A percentile compares a stretch with the other conserved stretches of the same genome.
Conservation (phyloP, 1,284 basidiomycete species). For the Peniophora sp. region DNA sequence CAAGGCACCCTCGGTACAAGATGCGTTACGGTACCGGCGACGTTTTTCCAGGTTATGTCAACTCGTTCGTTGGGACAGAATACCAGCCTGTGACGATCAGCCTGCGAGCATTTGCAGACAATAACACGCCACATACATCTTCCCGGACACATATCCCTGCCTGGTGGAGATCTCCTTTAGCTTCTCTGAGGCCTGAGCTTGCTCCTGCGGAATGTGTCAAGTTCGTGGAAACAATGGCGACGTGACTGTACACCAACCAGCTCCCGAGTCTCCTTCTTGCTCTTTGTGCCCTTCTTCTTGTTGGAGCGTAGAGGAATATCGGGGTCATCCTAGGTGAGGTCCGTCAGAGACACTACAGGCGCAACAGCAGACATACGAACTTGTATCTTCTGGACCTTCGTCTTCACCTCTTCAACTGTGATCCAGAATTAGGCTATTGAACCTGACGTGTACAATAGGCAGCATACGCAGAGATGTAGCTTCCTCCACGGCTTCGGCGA, state of each 20-base stretch:
- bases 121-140: conserved; percentile 41
- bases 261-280: conserved; percentile 69
- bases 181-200: conserved; percentile 46
- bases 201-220: conserved; percentile 31
- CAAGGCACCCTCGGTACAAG: neutral
- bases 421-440: neutral
- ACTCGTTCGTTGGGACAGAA: conserved; percentile 54
- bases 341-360: neutral
- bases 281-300: conserved; percentile 63
- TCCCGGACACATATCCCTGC: conserved; percentile 47
- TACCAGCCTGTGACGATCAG: conserved; percentile 39
- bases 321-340: conserved; percentile 44
- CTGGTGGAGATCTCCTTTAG: conserved; percentile 50
- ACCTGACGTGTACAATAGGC: neutral
- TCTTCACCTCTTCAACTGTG: conserved; percentile 55
- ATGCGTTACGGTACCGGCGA: conserved; percentile 37
- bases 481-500: conserved; percentile 34
- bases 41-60: conserved; percentile 48
- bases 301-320: conserved; percentile 57
- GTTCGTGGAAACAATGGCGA: neutral
- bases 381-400: conserved; percentile 52
- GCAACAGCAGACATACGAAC: conserved; percentile 20
- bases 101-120: conserved; percentile 1
- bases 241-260: conserved; percentile 32
- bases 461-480: conserved; percentile 40